These are phyloP conservation scores for Aspergillus uvarum DNA, from an alignment of 2,329 filamentous ascomycete species.

Conservation along the genomic window DNA sequence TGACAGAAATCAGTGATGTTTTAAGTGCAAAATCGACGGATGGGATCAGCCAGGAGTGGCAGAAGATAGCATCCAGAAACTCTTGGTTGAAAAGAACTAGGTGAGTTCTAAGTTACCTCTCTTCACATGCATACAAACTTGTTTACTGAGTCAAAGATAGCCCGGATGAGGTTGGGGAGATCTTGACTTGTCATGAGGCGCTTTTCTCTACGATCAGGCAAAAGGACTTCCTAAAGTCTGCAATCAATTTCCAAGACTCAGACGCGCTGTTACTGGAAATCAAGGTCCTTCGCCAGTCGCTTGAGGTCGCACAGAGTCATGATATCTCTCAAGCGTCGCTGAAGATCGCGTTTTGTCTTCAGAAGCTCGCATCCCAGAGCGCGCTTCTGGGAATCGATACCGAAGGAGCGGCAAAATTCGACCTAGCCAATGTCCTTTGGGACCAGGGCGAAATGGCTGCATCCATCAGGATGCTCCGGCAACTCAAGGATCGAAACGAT, in stretches of 20 bases:
- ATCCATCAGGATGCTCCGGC: slow-evolving; percentile 84
- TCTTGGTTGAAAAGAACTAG: slow-evolving; percentile 80
- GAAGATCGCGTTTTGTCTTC: slow-evolving; percentile 80
- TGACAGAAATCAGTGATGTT: slow-evolving; percentile 80
- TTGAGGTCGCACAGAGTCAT: slow-evolving; percentile 74
- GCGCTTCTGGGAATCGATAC: slow-evolving; percentile 70
- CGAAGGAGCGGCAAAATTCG: slow-evolving; percentile 73
- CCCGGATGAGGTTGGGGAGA: slow-evolving; percentile 67
- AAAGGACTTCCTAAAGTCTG: slow-evolving; percentile 61
- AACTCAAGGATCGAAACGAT: slow-evolving; percentile 62
- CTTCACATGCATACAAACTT: neutral
- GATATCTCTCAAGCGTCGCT: slow-evolving; percentile 82
- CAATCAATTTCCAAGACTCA: slow-evolving; percentile 60
- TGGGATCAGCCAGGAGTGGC: slow-evolving; percentile 63
- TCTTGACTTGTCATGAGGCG: slow-evolving; percentile 80
- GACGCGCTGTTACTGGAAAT: slow-evolving; percentile 72
- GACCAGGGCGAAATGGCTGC: slow-evolving; percentile 86
- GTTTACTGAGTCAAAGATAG: slow-evolving; percentile 31
- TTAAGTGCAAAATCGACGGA: slow-evolving; percentile 60
- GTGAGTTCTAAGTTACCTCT: slow-evolving; percentile 49
- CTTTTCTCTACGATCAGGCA: slow-evolving; percentile 76
- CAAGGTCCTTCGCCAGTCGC: slow-evolving; percentile 71
- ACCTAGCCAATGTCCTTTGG: slow-evolving; percentile 89
- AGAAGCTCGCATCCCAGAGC: slow-evolving; percentile 70
- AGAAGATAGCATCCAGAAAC: slow-evolving; percentile 63